A percentile compares a stretch with the other conserved stretches of the same genome.
Conservation (phyloP, 345 rosid genomes). For the Moricandia arvensis region DNA sequence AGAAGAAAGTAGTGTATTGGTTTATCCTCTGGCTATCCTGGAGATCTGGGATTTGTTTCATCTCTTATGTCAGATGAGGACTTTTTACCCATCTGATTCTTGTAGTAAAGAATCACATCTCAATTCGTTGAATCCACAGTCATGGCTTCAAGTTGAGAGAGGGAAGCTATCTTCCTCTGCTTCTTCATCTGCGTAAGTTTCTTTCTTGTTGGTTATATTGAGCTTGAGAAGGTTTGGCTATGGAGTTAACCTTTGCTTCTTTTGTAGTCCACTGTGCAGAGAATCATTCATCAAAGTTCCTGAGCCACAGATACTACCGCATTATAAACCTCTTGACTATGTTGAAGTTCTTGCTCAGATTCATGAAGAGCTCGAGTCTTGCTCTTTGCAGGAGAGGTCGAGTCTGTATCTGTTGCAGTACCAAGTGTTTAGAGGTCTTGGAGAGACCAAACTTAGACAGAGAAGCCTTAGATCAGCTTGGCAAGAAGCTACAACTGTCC, state of each 20-base stretch:
- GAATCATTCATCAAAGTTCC: slow-evolving; percentile 96
- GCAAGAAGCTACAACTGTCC: slow-evolving; percentile 77
- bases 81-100: slow-evolving; percentile 73
- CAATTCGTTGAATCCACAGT: slow-evolving; percentile 85
- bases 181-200: slow-evolving; percentile 75
- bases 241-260: slow-evolving; percentile 1
- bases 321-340: slow-evolving; percentile 80
- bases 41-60: slow-evolving; percentile 95
- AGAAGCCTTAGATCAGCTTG: slow-evolving; percentile 93
- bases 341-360: slow-evolving; percentile 95
- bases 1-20: slow-evolving; percentile 33
- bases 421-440: slow-evolving; percentile 89
- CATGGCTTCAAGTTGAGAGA: slow-evolving; percentile 99
- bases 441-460: slow-evolving; percentile 80
- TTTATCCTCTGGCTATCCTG: slow-evolving; percentile 60
- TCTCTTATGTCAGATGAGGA: slow-evolving; percentile 90
- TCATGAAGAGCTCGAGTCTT: slow-evolving; percentile 94
- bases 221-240: neutral
- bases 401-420: slow-evolving; percentile 72
- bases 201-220: neutral
- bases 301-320: slow-evolving; percentile 70
- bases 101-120: slow-evolving; percentile 84
- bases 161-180: slow-evolving; percentile 67
- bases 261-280: slow-evolving; percentile 50
- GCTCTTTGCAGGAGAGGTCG: slow-evolving; percentile 61